Percentiles rank a stretch among this genome's conserved stretches.
Evolutionary conservation across 306 rosid species (phyloP).

Genomic region (Prunus persica): Prunus_persica_NCBIv2 NC_034010.1:22523001-22523500

Average conservation of each 20-base stretch:
- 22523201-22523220: slow-evolving; percentile 24
- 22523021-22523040: slow-evolving; percentile 23
- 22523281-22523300: slow-evolving; percentile 14
- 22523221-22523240: slow-evolving; percentile 23
- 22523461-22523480: slow-evolving; percentile 11
- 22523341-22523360: slow-evolving; percentile 5
- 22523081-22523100: not conserved
- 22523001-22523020: not conserved
- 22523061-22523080: slow-evolving; percentile 13
- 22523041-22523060: slow-evolving; percentile 7
- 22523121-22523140: slow-evolving; percentile 11
- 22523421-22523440: slow-evolving; percentile 21
- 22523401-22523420: not conserved
- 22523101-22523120: slow-evolving; percentile 8
- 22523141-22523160: slow-evolving; percentile 1
- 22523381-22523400: slow-evolving; percentile 11
- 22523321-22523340: slow-evolving; percentile 16
- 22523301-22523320: not conserved
- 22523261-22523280: slow-evolving; percentile 16
- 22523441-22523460: slow-evolving; percentile 2
- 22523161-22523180: not conserved
- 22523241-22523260: slow-evolving; percentile 20
- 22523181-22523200: slow-evolving; percentile 25
- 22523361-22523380: slow-evolving; percentile 29
- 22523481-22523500: slow-evolving; percentile 8